Conservation (phyloP, 306 rosid genomes). For the Cicer chorassanicum region DNA sequence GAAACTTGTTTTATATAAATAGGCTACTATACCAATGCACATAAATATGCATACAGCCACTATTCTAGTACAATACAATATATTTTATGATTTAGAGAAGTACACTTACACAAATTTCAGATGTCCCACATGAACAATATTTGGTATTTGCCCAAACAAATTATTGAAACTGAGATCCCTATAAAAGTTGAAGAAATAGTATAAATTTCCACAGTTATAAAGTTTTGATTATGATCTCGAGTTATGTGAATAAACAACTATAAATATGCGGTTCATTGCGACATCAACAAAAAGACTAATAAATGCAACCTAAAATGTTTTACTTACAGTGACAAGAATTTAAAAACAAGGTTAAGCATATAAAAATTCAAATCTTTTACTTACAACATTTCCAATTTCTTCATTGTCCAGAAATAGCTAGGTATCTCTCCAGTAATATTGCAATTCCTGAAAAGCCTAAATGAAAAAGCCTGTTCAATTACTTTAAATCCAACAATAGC, state of each 20-base stretch:
- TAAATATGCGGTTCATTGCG: too few relatives aligned
- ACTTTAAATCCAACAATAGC: conserved; percentile 44
- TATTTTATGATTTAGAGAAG: conserved; percentile 22
- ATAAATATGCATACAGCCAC: background rate
- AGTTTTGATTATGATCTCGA: conserved; percentile 7
- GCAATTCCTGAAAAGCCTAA: conserved; percentile 84
- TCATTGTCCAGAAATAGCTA: conserved; percentile 65
- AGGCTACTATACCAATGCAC: background rate
- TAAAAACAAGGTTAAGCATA: conserved; percentile 4
- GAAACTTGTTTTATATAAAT: background rate
- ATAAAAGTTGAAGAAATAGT: conserved; percentile 39
- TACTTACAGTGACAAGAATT: background rate
- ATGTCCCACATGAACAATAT: conserved; percentile 40
- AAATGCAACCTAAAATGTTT: too few relatives aligned
- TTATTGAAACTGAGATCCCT: conserved; percentile 93
- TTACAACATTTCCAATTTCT: conserved; percentile 62
- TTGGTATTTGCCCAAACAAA: conserved; percentile 78
- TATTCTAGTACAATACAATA: background rate
- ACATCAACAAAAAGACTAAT: too few relatives aligned
- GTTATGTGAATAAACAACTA: conserved; percentile 13
- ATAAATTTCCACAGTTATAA: conserved; percentile 19
- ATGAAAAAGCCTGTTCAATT: conserved; percentile 35
- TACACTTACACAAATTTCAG: conserved; percentile 69
- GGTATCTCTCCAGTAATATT: conserved; percentile 82
- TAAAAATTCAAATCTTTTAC: conserved; percentile 47